Percentiles rank a stretch among this genome's conserved stretches.
Evolutionary conservation across 495 filamentous ascomycete species (phyloP).

Genomic region (Annulohypoxylon nitens): DNA sequence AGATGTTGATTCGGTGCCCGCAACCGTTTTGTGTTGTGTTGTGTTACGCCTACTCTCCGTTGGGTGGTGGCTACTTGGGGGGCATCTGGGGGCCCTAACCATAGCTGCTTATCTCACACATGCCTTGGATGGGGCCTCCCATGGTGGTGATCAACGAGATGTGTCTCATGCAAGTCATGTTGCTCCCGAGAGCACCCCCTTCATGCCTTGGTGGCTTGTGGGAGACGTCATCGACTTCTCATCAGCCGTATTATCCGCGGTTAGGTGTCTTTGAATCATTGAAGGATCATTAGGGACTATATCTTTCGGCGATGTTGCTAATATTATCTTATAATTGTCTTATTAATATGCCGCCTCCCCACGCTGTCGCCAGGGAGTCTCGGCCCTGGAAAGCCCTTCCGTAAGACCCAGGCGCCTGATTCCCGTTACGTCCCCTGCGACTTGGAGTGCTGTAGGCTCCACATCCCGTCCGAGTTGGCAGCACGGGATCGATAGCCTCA

Average conservation of each 20-base stretch:
- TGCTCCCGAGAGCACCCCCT: slow-evolving; percentile 19
- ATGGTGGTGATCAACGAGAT: slow-evolving; percentile 33
- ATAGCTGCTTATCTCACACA: slow-evolving; percentile 33
- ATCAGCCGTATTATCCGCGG: slow-evolving; percentile 6
- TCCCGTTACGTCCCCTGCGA: slow-evolving; percentile 16
- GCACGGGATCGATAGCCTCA: slow-evolving; percentile 33
- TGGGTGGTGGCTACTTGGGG: slow-evolving; percentile 12
- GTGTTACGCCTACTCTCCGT: slow-evolving; percentile 23
- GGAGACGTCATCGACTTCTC: slow-evolving; percentile 9
- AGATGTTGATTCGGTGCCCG: slow-evolving; percentile 28
- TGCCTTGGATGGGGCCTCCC: slow-evolving; percentile 26
- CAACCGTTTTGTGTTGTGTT: slow-evolving; percentile 28
- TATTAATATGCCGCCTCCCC: background rate
- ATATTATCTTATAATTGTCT: slow-evolving; percentile 6
- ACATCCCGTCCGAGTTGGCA: slow-evolving; percentile 36
- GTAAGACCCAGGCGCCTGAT: slow-evolving; percentile 17
- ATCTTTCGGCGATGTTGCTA: slow-evolving; percentile 9
- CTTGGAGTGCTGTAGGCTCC: slow-evolving; percentile 25
- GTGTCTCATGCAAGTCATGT: slow-evolving; percentile 45
- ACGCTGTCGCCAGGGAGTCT: slow-evolving; percentile 2
- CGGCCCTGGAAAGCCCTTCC: slow-evolving; percentile 19
- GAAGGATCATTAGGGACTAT: background rate
- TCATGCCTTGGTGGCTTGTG: slow-evolving; percentile 15
- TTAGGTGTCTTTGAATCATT: background rate
- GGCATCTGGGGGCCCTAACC: slow-evolving; percentile 24